Conservation (phyloP, 495 filamentous ascomycete species). For the Talaromyces proteolyticus region DNA sequence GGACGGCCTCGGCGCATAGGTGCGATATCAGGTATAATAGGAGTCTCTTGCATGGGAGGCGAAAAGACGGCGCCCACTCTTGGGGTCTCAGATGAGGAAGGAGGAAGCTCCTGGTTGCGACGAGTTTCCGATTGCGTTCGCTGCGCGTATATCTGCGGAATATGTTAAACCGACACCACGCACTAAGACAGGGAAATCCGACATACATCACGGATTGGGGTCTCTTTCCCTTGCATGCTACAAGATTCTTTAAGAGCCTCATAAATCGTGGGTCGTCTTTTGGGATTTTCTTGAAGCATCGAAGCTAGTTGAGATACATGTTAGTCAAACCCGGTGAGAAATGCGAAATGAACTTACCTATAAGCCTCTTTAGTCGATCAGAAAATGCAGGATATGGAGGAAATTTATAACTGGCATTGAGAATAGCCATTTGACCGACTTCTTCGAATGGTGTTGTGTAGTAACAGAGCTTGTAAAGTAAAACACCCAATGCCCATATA, state of each 20-base stretch:
- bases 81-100: conserved; percentile 47
- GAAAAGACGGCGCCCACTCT: conserved; percentile 67
- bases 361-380: conserved; percentile 82
- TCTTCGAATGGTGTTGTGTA: conserved; percentile 99
- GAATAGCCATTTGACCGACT: conserved; percentile 93
- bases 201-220: conserved; percentile 89
- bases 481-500: conserved; percentile 93
- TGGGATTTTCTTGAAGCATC: conserved; percentile 84
- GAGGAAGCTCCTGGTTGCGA: conserved; percentile 55
- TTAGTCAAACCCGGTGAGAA: conserved; percentile 28
- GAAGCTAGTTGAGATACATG: conserved; percentile 49
- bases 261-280: conserved; percentile 86
- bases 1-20: conserved; percentile 92
- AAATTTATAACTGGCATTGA: conserved; percentile 93
- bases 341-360: conserved; percentile 54
- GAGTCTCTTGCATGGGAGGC: conserved; percentile 56
- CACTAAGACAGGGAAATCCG: neutral
- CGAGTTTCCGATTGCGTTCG: conserved; percentile 58
- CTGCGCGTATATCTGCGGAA: conserved; percentile 71
- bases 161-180: conserved; percentile 11
- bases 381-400: conserved; percentile 85
- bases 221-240: conserved; percentile 78
- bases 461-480: conserved; percentile 98
- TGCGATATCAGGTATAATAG: conserved; percentile 79
- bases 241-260: conserved; percentile 83